Evolutionary conservation across 345 rosid genomes (phyloP), one percentile per base, ranked within the genome.

Genomic region (Reutealis trisperma): DNA sequence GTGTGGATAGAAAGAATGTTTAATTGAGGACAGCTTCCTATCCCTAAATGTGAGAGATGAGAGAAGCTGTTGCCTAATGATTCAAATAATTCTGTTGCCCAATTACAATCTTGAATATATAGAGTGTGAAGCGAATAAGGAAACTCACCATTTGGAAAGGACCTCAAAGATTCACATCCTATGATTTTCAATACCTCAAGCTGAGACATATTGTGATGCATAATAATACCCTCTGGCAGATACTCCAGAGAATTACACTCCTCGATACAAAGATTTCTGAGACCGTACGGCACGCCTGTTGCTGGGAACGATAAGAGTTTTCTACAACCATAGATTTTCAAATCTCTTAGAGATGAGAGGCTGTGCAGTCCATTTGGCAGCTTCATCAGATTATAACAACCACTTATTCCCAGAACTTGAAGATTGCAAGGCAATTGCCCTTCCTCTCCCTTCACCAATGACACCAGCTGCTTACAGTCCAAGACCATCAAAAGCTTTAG

Each of bases 261-360:
- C 27, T 44, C 18, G n/a, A 75, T 75, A 18, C 8, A 6, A 16
- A 75, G 60, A n/a, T 0, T 13, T 65, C 0, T 54, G 30, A 27
- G 1, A 27, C 30, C 30, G 30, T 27, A 27, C 30, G 30, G 30
- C 30, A 27, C 30, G 1, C 30, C 30, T 27, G 30, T 27, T 27
- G 30, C 1, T 27, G 30, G 30, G 30, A 27, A 27, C 30, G 30
- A 27, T 1, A 27, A 27, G 30, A 27, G 30, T 27, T 27, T 27
- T 27, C 30, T 27, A 81, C 75, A 1, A 76, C 78, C 45, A 34
- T 55, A 16, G 16, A 74, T 74, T 16, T 22, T 59, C 71, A 81
- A 59, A 30, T 71, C 32, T 44, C 45, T 73, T 42, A 81, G 78
- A 19, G 47, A 77, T 11, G 78, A 19, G 18, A 81, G 72, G 8